These are phyloP conservation scores for Plenodomus biglobosus DNA, from an alignment of 2,329 filamentous ascomycete genomes.

Conservation along the genomic window DNA sequence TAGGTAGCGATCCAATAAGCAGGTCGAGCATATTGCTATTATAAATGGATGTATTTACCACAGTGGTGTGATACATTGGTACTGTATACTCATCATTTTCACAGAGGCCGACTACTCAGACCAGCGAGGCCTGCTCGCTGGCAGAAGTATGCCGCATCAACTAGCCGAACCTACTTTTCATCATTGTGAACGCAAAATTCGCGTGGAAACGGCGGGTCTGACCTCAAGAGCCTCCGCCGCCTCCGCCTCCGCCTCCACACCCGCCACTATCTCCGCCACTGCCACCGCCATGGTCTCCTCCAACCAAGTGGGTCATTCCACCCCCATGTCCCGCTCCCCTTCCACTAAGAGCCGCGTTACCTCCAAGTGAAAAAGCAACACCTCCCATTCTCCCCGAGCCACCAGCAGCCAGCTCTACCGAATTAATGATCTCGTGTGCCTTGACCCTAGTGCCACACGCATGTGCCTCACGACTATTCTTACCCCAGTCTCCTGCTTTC, in stretches of 20 bases:
- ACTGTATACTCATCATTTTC: too few relatives aligned
- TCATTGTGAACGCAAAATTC: not conserved
- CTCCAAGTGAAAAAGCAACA: not conserved
- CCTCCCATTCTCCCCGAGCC: not conserved
- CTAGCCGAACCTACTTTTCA: not conserved
- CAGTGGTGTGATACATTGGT: too few relatives aligned
- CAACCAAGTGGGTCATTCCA: not conserved
- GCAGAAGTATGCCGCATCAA: not conserved
- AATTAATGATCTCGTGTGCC: not conserved
- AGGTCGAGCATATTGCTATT: too few relatives aligned
- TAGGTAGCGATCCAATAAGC: too few relatives aligned
- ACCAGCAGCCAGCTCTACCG: not conserved
- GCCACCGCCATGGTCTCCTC: not conserved
- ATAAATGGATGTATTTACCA: too few relatives aligned
- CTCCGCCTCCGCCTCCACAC: too few relatives aligned
- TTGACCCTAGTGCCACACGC: not conserved
- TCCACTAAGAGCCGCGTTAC: not conserved
- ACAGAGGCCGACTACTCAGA: too few relatives aligned
- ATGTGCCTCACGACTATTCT: constrained; percentile 4
- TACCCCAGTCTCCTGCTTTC: constrained; percentile 6
- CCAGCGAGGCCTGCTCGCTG: too few relatives aligned
- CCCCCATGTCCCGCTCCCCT: not conserved
- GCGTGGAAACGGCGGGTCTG: not conserved
- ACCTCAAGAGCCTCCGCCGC: not conserved
- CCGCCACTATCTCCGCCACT: too few relatives aligned